Evolutionary conservation across 2,329 filamentous ascomycete genomes (phyloP).

Genomic region (Xylaria sp.): DNA sequence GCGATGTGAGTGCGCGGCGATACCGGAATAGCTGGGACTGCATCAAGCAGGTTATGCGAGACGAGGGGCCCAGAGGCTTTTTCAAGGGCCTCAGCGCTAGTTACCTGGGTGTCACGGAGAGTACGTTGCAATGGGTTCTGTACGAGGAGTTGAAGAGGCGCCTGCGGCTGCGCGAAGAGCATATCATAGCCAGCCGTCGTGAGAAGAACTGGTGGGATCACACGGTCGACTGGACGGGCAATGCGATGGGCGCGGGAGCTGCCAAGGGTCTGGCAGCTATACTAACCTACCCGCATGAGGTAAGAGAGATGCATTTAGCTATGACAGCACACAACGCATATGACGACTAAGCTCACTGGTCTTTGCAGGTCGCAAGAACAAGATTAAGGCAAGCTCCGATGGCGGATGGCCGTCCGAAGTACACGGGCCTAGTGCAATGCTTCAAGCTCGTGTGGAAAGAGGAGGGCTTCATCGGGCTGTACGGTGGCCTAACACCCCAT

Average conservation of each 20-base stretch:
- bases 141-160: conserved; percentile 91
- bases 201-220: conserved; percentile 77
- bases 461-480: conserved; percentile 86
- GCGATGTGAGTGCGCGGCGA: conserved; percentile 66
- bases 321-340: neutral
- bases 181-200: conserved; percentile 67
- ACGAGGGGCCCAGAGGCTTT: conserved; percentile 83
- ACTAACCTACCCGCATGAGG: conserved; percentile 92
- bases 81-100: conserved; percentile 93
- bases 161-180: conserved; percentile 73
- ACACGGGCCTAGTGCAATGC: conserved; percentile 88
- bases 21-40: conserved; percentile 93
- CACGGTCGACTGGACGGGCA: conserved; percentile 81
- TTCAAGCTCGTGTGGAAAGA: conserved; percentile 89
- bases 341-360: conserved; percentile 14
- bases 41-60: conserved; percentile 79
- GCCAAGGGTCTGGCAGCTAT: conserved; percentile 89
- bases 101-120: conserved; percentile 91
- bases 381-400: conserved; percentile 86
- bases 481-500: conserved; percentile 91
- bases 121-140: conserved; percentile 90
- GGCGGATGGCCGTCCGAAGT: conserved; percentile 78
- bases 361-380: conserved; percentile 77
- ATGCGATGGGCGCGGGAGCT: conserved; percentile 79
- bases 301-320: conserved; percentile 49